Percentiles rank a stretch among this genome's conserved stretches.
Conservation (phyloP, 2,329 filamentous ascomycete species). For the Sarocladiaceae sp. region DNA sequence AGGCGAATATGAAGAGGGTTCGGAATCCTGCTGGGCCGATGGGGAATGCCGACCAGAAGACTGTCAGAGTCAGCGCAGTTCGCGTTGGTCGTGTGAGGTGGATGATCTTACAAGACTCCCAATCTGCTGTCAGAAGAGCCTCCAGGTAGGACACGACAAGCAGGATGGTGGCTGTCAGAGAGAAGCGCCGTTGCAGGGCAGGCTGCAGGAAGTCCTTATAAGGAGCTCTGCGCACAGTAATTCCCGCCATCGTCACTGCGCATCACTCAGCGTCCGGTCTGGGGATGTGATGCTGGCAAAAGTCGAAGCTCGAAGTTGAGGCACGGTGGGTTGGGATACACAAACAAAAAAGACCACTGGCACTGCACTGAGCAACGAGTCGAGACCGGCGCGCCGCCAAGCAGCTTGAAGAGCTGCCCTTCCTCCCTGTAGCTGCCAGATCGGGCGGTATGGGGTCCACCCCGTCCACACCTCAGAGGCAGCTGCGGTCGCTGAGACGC, state of each 20-base stretch:
- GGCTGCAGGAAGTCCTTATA: conserved; percentile 92
- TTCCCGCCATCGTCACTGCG: conserved; percentile 43
- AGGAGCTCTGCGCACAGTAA: conserved; percentile 49
- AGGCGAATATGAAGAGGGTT: conserved; percentile 67
- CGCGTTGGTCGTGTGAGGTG: background rate
- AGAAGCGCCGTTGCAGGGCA: conserved; percentile 79
- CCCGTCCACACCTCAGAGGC: no score
- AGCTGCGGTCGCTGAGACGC: background rate
- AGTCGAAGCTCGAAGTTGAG: background rate
- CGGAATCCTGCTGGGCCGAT: conserved; percentile 69
- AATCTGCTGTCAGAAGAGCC: conserved; percentile 62
- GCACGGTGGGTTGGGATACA: background rate
- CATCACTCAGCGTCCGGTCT: conserved; percentile 35
- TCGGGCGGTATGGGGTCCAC: no score
- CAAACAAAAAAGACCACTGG: conserved; percentile 9
- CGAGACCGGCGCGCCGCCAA: conserved; percentile 1
- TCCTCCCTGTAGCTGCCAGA: no score
- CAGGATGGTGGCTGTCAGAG: conserved; percentile 64
- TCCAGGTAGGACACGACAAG: conserved; percentile 67
- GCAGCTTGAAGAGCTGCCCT: no score
- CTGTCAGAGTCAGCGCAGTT: conserved; percentile 33
- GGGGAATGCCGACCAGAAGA: conserved; percentile 82
- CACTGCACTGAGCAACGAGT: conserved; percentile 3
- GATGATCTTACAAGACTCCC: conserved; percentile 56
- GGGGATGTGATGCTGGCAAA: no score